Evolutionary conservation across 129 eudicot genomes (phyloP).

Genomic region (Centaurea solstitialis): DNA sequence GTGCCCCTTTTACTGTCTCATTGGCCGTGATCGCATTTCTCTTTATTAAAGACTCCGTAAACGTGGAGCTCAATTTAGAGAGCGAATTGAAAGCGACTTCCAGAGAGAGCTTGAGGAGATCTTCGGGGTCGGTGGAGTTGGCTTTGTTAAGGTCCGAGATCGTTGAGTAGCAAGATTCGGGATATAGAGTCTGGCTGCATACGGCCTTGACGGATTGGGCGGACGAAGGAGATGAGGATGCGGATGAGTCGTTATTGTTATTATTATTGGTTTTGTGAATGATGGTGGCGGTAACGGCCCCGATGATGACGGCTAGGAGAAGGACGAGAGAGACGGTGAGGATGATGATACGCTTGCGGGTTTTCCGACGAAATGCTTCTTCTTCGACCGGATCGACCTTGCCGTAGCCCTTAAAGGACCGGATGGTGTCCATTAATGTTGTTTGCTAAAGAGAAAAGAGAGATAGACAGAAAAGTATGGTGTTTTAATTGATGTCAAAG

Average conservation of each 20-base stretch:
- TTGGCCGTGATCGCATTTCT: background rate
- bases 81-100: conserved; percentile 39
- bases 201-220: conserved; percentile 57
- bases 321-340: conserved; percentile 48
- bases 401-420: conserved; percentile 87
- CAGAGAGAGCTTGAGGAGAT: conserved; percentile 54
- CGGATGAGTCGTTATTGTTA: background rate
- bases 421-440: conserved; percentile 52
- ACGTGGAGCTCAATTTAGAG: conserved; percentile 12
- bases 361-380: conserved; percentile 57
- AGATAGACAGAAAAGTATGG: background rate
- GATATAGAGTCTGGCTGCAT: conserved; percentile 60
- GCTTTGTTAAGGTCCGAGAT: conserved; percentile 36
- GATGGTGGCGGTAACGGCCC: conserved; percentile 60
- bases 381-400: conserved; percentile 69
- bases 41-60: conserved; percentile 17
- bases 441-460: background rate
- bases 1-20: conserved; percentile 29
- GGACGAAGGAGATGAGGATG: conserved; percentile 16
- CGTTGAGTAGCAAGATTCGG: conserved; percentile 59
- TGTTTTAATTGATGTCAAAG: background rate
- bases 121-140: conserved; percentile 54
- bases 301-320: conserved; percentile 49
- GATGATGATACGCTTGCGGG: conserved; percentile 65
- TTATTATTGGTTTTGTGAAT: conserved; percentile 38